Evolutionary conservation across 768 basidiomycete species (phyloP).

Genomic region (Russula sp.): DNA sequence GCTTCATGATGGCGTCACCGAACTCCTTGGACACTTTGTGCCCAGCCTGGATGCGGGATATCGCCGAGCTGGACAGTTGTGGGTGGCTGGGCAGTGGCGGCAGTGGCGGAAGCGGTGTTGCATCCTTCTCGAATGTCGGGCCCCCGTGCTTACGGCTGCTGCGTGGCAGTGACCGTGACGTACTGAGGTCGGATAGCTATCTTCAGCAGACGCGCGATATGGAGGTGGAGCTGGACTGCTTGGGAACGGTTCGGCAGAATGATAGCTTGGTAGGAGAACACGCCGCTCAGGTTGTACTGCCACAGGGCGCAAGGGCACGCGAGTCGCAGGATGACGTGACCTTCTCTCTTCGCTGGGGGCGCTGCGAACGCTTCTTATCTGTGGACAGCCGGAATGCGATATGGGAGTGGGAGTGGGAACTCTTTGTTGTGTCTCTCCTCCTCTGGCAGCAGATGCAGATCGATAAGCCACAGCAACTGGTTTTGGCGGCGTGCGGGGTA

Average conservation of each 20-base stretch:
- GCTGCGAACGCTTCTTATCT: constrained; percentile 1
- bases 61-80: constrained; percentile 4
- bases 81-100: constrained; percentile 9
- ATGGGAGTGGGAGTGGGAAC: too few relatives aligned
- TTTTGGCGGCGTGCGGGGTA: not conserved
- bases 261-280: constrained; percentile 1
- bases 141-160: not conserved
- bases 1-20: constrained; percentile 13
- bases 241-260: not conserved
- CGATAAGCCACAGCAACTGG: not conserved
- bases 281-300: not conserved
- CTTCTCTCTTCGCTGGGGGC: not conserved
- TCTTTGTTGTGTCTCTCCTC: constrained; percentile 2
- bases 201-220: constrained; percentile 7
- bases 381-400: not conserved
- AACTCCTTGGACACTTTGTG: constrained; percentile 20
- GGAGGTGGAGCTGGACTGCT: constrained; percentile 2
- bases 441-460: not conserved
- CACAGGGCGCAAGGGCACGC: not conserved
- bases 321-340: not conserved
- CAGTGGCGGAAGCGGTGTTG: not conserved
- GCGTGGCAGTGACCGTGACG: constrained; percentile 4
- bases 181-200: not conserved
- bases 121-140: not conserved
- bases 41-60: constrained; percentile 19